Conservation (phyloP, 768 basidiomycete species). For the Tulasnella sp. region DNA sequence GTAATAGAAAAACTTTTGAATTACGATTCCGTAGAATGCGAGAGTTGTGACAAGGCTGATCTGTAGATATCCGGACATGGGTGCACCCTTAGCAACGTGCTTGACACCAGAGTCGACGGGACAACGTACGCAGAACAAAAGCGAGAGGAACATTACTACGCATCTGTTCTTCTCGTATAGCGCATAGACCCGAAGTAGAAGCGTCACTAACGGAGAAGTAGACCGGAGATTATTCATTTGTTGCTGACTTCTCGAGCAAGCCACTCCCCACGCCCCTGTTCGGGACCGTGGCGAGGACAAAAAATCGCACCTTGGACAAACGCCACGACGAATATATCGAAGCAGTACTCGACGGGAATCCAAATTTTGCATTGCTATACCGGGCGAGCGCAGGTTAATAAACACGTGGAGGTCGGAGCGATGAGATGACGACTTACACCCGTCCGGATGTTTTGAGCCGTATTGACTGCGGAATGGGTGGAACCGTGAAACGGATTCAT, state of each 20-base stretch:
- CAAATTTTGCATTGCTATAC: slow-evolving; percentile 2
- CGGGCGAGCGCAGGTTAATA: neutral
- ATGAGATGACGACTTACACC: neutral
- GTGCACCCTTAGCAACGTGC: no score
- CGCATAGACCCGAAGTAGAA: slow-evolving; percentile 8
- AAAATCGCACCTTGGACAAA: slow-evolving; percentile 3
- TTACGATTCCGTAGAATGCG: neutral
- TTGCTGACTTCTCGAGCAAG: neutral
- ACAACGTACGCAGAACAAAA: neutral
- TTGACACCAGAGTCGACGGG: neutral
- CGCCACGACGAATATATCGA: neutral
- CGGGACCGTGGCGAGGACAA: neutral
- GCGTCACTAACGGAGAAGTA: neutral
- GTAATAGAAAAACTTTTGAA: neutral
- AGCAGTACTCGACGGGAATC: neutral
- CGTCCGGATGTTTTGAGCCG: neutral
- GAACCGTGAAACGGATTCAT: neutral
- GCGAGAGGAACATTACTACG: neutral
- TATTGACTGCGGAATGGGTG: neutral
- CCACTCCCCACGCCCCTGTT: neutral
- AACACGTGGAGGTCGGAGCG: neutral
- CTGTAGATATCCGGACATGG: neutral
- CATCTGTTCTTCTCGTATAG: slow-evolving; percentile 17
- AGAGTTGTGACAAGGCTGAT: neutral
- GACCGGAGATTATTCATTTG: neutral